phyloP scores from a whole-genome alignment of 2,329 filamentous ascomycete genomes.

The Pestalotiopsis fici region DNA sequence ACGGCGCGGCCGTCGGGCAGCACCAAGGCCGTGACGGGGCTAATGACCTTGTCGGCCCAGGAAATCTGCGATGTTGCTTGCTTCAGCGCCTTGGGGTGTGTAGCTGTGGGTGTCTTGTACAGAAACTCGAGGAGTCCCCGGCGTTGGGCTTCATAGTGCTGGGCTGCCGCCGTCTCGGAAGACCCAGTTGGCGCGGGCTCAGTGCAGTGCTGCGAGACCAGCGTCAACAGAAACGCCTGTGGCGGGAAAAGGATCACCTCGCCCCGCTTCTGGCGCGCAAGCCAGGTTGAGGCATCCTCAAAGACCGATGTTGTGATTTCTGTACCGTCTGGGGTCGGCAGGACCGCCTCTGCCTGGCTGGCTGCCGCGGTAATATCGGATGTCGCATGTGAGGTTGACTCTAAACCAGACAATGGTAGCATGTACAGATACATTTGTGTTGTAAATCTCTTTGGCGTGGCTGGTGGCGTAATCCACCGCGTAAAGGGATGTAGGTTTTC shows the following conservation, averaged over 20 bases:
- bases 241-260: slow-evolving; percentile 88
- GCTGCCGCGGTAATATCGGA: slow-evolving; percentile 28
- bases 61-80: slow-evolving; percentile 47
- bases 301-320: slow-evolving; percentile 77
- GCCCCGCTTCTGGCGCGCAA: slow-evolving; percentile 61
- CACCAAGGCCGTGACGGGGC: slow-evolving; percentile 48
- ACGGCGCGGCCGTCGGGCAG: slow-evolving; percentile 49
- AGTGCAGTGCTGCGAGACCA: slow-evolving; percentile 56
- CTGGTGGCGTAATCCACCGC: slow-evolving; percentile 83
- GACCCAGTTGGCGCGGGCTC: slow-evolving; percentile 28
- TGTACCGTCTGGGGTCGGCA: slow-evolving; percentile 72
- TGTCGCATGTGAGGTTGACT: slow-evolving; percentile 14
- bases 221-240: slow-evolving; percentile 73
- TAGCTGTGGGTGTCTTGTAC: slow-evolving; percentile 39
- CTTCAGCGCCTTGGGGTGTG: slow-evolving; percentile 36
- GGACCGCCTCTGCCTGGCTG: slow-evolving; percentile 51
- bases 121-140: slow-evolving; percentile 57
- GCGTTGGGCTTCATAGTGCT: slow-evolving; percentile 49
- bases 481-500: slow-evolving; percentile 79
- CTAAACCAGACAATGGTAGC: slow-evolving; percentile 58
- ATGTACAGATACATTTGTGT: slow-evolving; percentile 98
- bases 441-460: slow-evolving; percentile 75
- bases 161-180: slow-evolving; percentile 17
- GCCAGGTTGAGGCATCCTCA: slow-evolving; percentile 69
- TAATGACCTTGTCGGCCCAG: slow-evolving; percentile 65